phyloP scores from a whole-genome alignment of 2,329 filamentous ascomycete genomes.

The Alternaria gansuensis region DNA sequence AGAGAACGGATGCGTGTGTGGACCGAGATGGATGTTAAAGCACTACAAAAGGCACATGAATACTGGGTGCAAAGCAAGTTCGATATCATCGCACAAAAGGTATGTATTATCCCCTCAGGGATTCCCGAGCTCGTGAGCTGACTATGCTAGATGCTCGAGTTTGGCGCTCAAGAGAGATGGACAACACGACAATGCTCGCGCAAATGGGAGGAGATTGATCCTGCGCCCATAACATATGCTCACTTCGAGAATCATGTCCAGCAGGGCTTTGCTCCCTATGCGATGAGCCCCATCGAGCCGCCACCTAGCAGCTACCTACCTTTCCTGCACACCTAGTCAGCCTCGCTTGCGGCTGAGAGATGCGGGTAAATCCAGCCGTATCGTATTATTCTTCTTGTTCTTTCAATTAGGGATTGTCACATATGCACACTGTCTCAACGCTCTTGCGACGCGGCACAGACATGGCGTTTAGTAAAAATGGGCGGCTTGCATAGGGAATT shows the following conservation, averaged over 20 bases:
- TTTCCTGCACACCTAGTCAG: slow-evolving; percentile 40
- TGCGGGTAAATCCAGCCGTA: background rate
- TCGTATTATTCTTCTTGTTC: background rate
- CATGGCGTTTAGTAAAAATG: slow-evolving; percentile 12
- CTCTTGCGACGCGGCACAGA: slow-evolving; percentile 12
- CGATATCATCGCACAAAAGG: slow-evolving; percentile 63
- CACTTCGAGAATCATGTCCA: slow-evolving; percentile 48
- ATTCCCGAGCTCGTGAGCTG: slow-evolving; percentile 17
- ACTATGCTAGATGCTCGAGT: slow-evolving; percentile 60
- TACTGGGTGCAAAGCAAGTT: slow-evolving; percentile 64
- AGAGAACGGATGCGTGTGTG: slow-evolving; percentile 61
- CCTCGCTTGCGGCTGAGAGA: background rate
- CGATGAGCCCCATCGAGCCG: slow-evolving; percentile 50
- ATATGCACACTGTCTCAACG: slow-evolving; percentile 1
- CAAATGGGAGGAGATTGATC: slow-evolving; percentile 61
- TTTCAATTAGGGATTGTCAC: slow-evolving; percentile 9
- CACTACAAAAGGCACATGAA: slow-evolving; percentile 61
- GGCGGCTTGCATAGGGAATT: slow-evolving; percentile 14
- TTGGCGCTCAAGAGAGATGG: slow-evolving; percentile 61
- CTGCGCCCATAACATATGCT: slow-evolving; percentile 45
- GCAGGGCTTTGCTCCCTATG: slow-evolving; percentile 46
- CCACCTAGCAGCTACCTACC: slow-evolving; percentile 39
- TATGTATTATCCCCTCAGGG: slow-evolving; percentile 26
- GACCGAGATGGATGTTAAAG: slow-evolving; percentile 61
- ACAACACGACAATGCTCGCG: slow-evolving; percentile 59